Conservation (phyloP, 2,329 filamentous ascomycete species). For the Pezizomycotina sp. region DNA sequence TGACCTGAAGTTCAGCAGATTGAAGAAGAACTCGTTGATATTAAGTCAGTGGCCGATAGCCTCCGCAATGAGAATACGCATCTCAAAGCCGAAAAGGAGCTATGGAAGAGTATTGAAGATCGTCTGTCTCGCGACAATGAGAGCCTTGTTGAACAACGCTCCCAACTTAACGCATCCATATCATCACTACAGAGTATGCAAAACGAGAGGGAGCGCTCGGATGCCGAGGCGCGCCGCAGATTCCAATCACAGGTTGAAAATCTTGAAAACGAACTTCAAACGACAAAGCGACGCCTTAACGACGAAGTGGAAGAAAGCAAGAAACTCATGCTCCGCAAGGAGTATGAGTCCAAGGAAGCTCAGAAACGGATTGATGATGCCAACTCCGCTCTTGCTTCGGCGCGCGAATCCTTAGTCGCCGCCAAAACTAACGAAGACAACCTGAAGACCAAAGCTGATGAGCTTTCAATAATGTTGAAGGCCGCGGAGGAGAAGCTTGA, state of each 20-base stretch:
- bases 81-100: slow-evolving; percentile 80
- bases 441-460: slow-evolving; percentile 72
- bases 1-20: slow-evolving; percentile 82
- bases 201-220: slow-evolving; percentile 76
- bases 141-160: slow-evolving; percentile 63
- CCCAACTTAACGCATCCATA: slow-evolving; percentile 65
- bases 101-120: slow-evolving; percentile 87
- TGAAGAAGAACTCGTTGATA: slow-evolving; percentile 81
- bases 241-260: slow-evolving; percentile 61
- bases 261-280: slow-evolving; percentile 61
- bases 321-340: slow-evolving; percentile 66
- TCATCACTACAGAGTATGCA: slow-evolving; percentile 73
- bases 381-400: slow-evolving; percentile 58
- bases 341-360: slow-evolving; percentile 74
- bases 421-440: slow-evolving; percentile 80
- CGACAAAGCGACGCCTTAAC: slow-evolving; percentile 65
- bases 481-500: slow-evolving; percentile 77
- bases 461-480: slow-evolving; percentile 72
- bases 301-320: slow-evolving; percentile 72
- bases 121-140: slow-evolving; percentile 81
- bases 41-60: slow-evolving; percentile 64
- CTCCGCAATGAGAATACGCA: slow-evolving; percentile 83
- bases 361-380: slow-evolving; percentile 90
- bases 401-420: slow-evolving; percentile 71
- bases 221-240: slow-evolving; percentile 65